Conservation (phyloP, 768 basidiomycete genomes). For the Psilocybe azurescens region DNA sequence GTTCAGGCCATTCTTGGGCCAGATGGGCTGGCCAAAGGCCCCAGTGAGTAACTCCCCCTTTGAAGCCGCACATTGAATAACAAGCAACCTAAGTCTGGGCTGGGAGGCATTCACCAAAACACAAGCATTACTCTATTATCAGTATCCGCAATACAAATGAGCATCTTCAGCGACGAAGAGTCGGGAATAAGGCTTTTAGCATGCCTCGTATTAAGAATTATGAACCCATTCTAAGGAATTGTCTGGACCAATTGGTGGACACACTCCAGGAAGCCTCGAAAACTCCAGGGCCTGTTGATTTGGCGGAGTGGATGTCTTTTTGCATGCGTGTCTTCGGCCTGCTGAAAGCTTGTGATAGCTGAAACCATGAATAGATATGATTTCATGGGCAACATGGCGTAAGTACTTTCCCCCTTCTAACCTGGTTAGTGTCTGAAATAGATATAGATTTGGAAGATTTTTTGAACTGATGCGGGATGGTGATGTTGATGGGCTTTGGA, state of each 20-base stretch:
- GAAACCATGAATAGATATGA: slow-evolving; percentile 35
- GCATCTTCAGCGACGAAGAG: slow-evolving; percentile 40
- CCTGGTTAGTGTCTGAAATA: slow-evolving; percentile 22
- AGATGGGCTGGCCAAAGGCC: slow-evolving; percentile 47
- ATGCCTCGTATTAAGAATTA: slow-evolving; percentile 35
- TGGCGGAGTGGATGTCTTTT: slow-evolving; percentile 43
- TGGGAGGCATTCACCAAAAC: slow-evolving; percentile 25
- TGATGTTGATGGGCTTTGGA: slow-evolving; percentile 29
- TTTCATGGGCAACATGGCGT: slow-evolving; percentile 45
- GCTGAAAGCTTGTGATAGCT: not conserved
- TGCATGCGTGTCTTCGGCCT: slow-evolving; percentile 29
- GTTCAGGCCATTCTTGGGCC: slow-evolving; percentile 39
- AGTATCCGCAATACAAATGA: slow-evolving; percentile 33
- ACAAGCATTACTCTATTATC: slow-evolving; percentile 28
- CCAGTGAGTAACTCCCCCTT: slow-evolving; percentile 27
- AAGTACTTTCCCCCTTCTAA: slow-evolving; percentile 7
- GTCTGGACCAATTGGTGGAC: slow-evolving; percentile 15
- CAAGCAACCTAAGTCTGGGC: slow-evolving; percentile 30
- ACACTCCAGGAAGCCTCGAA: slow-evolving; percentile 4
- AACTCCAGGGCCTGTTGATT: slow-evolving; percentile 28
- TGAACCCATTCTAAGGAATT: slow-evolving; percentile 24
- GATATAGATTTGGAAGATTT: slow-evolving; percentile 11
- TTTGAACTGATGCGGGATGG: slow-evolving; percentile 35
- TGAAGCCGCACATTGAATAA: not conserved
- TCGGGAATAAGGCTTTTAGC: slow-evolving; percentile 46